Evolutionary conservation across 208 protist species (phyloP), one percentile per base, ranked within the genome.

Genomic region (Leishmania gerbilli): DNA sequence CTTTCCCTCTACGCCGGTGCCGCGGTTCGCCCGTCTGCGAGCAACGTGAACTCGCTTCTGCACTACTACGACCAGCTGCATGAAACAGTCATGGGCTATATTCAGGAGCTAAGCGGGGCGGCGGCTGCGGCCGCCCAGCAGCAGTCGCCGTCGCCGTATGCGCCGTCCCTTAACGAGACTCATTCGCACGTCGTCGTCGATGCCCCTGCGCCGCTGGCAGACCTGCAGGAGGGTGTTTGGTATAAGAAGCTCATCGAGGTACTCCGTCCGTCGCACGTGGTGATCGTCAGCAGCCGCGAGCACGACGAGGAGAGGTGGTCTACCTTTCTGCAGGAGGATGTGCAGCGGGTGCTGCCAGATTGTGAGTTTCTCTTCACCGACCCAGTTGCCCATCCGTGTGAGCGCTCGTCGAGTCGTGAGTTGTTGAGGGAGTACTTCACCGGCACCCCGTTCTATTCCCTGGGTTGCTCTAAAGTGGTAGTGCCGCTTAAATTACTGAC

Each of bases 381-480:
- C 34, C 87, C 90, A 8, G 79, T 88, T 21, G 72, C 78, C 40
- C 60, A 77, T 27, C 85, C 67, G 24, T 90, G 87, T 68, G 56
- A 65, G 42, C 62, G 64, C 34, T 79, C 88, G 17, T 71, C 87
- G 24, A 80, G n/a, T 40, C 74, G 77, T 8, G 77, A 89, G 27
- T 79, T 86, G 37, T 74, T 88, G 64, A 75, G 75, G 71, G 90
- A 95, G 84, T 95, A 97, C 84, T 97, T 97, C 82, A 82, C 84
- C 40, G 93, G 93, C 21, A 84, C 84, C 3, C 79, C 87, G 45
- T 80, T 84, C 40, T 64, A 40, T n/a, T 85, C 90, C 37, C 81
- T 97, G 17, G 89, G 90, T 17, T 96, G 91, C 84, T 89, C 90
- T 55, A 96, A 97, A 84, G 89, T 93, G 19, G 91, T 95, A 27